Percentiles rank a stretch among this genome's conserved stretches.
Conservation (phyloP, 768 basidiomycete species). For the Trametes maxima region DNA sequence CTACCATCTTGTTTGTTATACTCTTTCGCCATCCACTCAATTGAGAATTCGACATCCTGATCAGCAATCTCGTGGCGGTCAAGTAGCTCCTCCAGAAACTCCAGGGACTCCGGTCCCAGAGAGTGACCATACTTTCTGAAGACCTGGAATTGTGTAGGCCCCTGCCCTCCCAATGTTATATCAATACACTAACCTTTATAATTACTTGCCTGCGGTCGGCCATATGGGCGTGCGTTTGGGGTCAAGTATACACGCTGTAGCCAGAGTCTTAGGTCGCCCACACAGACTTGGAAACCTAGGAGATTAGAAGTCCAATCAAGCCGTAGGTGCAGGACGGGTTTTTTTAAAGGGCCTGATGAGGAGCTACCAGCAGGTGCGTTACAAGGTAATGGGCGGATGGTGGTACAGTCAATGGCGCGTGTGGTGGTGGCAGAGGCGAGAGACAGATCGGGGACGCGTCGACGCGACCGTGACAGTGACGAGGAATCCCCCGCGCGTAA, state of each 20-base stretch:
- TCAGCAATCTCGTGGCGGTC: constrained; percentile 70
- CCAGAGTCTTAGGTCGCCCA: not conserved
- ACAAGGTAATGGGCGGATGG: not conserved
- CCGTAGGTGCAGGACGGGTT: too few species aligned
- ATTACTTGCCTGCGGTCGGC: constrained; percentile 43
- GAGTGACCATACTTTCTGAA: constrained; percentile 90
- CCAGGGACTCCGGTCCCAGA: constrained; percentile 75
- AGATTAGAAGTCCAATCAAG: too few species aligned
- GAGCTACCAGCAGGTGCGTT: too few species aligned
- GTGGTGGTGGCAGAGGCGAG: not conserved
- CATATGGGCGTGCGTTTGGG: constrained; percentile 33
- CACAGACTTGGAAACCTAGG: too few species aligned
- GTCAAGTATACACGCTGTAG: not conserved
- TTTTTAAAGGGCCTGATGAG: too few species aligned
- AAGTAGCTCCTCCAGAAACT: constrained; percentile 71
- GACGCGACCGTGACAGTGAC: constrained; percentile 19
- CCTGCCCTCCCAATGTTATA: not conserved
- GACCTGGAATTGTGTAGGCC: constrained; percentile 47
- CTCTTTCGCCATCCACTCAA: constrained; percentile 82
- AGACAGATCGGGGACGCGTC: not conserved
- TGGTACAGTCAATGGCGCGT: not conserved
- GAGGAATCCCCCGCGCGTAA: constrained; percentile 12
- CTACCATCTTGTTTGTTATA: constrained; percentile 89
- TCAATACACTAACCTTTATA: constrained; percentile 40
- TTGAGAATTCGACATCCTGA: constrained; percentile 68